Conservation (phyloP, 2,329 filamentous ascomycete species). For the Bisporella sp. region DNA sequence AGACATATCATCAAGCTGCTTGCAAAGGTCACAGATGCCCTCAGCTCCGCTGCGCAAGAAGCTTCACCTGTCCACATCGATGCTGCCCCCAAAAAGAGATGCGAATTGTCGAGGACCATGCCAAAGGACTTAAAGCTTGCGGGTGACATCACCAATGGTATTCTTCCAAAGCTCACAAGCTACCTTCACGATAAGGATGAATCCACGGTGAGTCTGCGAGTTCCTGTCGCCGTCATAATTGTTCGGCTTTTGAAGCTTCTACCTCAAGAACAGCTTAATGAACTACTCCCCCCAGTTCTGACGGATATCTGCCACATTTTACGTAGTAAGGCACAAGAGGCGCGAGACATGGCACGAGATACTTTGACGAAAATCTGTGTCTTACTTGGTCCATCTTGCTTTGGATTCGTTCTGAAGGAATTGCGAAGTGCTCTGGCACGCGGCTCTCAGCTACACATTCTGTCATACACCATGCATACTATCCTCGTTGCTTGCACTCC, state of each 20-base stretch:
- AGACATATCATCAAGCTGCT: constrained; percentile 82
- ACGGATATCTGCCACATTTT: constrained; percentile 92
- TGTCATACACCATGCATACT: constrained; percentile 92
- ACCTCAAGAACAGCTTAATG: constrained; percentile 63
- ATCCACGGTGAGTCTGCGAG: constrained; percentile 83
- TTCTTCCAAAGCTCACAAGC: constrained; percentile 71
- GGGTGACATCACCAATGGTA: constrained; percentile 64
- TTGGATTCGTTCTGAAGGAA: constrained; percentile 92
- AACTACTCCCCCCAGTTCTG: constrained; percentile 73
- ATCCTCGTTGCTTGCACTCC: constrained; percentile 73
- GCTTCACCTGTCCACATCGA: constrained; percentile 21
- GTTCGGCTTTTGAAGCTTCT: constrained; percentile 82
- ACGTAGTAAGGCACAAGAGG: constrained; percentile 79
- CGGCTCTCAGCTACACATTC: constrained; percentile 89
- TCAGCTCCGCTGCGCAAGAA: constrained; percentile 47
- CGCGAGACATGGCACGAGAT: constrained; percentile 83
- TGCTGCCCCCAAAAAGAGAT: constrained; percentile 29
- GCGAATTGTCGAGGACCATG: constrained; percentile 53
- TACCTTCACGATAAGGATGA: constrained; percentile 95
- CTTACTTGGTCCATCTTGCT: constrained; percentile 72
- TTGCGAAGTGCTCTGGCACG: constrained; percentile 73
- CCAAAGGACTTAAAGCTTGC: constrained; percentile 62
- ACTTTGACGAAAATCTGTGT: constrained; percentile 79
- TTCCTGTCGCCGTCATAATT: constrained; percentile 82
- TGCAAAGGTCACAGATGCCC: constrained; percentile 71